Evolutionary conservation across 345 rosid species (phyloP).

Genomic region (Alliaria petiolata): DNA sequence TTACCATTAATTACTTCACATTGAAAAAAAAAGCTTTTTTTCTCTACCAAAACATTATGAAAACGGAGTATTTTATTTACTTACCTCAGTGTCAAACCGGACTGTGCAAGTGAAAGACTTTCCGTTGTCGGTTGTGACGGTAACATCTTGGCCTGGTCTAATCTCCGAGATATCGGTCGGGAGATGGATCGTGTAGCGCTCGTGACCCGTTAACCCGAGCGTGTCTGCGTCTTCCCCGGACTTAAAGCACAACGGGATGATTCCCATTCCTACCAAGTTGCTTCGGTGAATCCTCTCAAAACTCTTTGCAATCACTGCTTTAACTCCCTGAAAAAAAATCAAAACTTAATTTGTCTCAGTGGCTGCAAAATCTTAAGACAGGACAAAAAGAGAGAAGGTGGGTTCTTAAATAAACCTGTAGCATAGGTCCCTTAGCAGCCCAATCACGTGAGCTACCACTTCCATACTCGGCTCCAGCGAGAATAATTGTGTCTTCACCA

Average conservation of each 20-base stretch:
- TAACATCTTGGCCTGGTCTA: conserved; percentile 93
- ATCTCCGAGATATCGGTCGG: conserved; percentile 66
- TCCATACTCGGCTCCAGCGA: conserved; percentile 99
- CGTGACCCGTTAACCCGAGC: conserved; percentile 84
- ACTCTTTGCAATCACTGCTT: conserved; percentile 97
- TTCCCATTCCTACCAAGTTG: conserved; percentile 98
- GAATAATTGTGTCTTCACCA: conserved; percentile 73
- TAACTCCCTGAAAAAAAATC: conserved; percentile 63
- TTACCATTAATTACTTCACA: background rate
- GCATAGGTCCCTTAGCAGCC: conserved; percentile 99
- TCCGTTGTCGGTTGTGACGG: conserved; percentile 74
- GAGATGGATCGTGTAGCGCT: conserved; percentile 83
- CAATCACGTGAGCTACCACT: conserved; percentile 99
- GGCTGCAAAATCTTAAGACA: background rate
- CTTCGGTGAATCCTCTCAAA: conserved; percentile 98
- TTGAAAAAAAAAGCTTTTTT: background rate
- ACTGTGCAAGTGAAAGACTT: conserved; percentile 88
- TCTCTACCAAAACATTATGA: background rate
- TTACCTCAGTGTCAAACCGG: conserved; percentile 98
- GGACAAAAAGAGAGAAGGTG: background rate
- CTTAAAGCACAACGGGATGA: conserved; percentile 90
- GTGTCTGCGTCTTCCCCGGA: conserved; percentile 91
- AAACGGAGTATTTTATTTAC: background rate
- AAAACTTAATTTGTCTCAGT: background rate
- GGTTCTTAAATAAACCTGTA: conserved; percentile 44